Conservation (phyloP, 352 stramenopile species). For the Globisporangium perplexum region DNA sequence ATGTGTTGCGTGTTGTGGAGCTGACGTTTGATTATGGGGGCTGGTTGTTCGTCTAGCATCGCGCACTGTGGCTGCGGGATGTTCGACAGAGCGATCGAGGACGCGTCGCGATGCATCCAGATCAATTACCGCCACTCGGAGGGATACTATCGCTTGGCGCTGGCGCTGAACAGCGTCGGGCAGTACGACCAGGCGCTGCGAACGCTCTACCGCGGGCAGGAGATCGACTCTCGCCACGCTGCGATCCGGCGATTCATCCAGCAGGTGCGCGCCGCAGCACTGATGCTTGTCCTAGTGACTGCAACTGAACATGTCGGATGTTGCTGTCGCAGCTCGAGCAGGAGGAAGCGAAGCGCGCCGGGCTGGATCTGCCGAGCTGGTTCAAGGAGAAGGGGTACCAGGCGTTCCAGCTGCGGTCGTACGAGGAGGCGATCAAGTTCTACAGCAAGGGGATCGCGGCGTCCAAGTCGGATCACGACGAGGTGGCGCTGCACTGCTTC, state of each 20-base stretch:
- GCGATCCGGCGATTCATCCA: constrained; percentile 40
- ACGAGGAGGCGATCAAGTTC: constrained; percentile 85
- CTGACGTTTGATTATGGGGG: too few relatives aligned
- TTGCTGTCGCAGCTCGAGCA: constrained; percentile 41
- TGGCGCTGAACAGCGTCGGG: constrained; percentile 33
- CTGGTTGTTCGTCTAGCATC: constrained; percentile 19
- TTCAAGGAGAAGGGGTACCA: constrained; percentile 84
- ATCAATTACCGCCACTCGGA: constrained; percentile 58
- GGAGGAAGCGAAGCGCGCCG: constrained; percentile 30
- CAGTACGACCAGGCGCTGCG: constrained; percentile 49
- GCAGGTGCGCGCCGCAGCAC: constrained; percentile 9
- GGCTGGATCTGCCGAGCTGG: constrained; percentile 29
- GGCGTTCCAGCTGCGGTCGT: constrained; percentile 88
- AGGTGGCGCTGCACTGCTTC: constrained; percentile 49
- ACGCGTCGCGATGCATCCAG: constrained; percentile 48
- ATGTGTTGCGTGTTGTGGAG: too few relatives aligned
- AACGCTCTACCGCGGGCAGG: constrained; percentile 45
- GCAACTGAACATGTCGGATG: too few relatives aligned
- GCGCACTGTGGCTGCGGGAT: constrained; percentile 27
- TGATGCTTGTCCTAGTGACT: too few relatives aligned
- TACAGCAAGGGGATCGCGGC: constrained; percentile 88
- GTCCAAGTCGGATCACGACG: constrained; percentile 38
- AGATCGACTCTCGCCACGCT: constrained; percentile 36
- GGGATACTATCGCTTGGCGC: constrained; percentile 46
- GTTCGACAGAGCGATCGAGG: constrained; percentile 37